phyloP scores from a whole-genome alignment of 2,329 filamentous ascomycete species.

The Pseudocercospora cruenta region DNA sequence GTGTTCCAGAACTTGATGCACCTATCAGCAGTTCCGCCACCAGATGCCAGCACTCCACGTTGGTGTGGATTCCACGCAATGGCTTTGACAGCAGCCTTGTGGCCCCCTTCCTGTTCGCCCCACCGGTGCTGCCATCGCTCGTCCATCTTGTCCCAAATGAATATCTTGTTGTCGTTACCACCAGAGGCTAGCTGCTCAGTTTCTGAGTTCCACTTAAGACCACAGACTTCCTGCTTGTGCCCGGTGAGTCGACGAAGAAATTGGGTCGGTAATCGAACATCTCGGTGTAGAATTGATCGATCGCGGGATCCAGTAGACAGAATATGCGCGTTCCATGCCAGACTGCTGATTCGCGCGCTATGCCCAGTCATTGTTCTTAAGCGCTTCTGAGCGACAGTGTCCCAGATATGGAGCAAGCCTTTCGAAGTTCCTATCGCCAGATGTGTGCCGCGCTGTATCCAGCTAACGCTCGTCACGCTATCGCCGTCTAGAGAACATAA shows the following conservation, averaged over 20 bases:
- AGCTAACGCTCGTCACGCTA: conserved; percentile 93
- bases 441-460: conserved; percentile 95
- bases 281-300: conserved; percentile 90
- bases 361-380: conserved; percentile 97
- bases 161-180: conserved; percentile 97
- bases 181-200: conserved; percentile 93
- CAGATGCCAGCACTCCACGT: conserved; percentile 88
- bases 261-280: conserved; percentile 90
- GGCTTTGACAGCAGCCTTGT: conserved; percentile 94
- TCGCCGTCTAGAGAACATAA: conserved; percentile 92
- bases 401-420: conserved; percentile 96
- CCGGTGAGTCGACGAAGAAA: conserved; percentile 85
- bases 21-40: conserved; percentile 91
- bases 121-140: conserved; percentile 92
- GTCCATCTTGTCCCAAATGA: conserved; percentile 97
- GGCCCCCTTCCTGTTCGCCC: conserved; percentile 90
- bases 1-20: conserved; percentile 99
- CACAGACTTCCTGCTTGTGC: conserved; percentile 98
- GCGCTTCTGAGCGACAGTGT: conserved; percentile 82
- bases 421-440: conserved; percentile 93
- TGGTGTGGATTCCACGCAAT: conserved; percentile 98
- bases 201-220: conserved; percentile 94
- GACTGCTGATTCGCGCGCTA: conserved; percentile 84
- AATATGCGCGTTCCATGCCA: conserved; percentile 98
- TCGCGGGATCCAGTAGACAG: conserved; percentile 94